Evolutionary conservation across 805 yeast species (phyloP).

Genomic region (Millerago galiae): DNA sequence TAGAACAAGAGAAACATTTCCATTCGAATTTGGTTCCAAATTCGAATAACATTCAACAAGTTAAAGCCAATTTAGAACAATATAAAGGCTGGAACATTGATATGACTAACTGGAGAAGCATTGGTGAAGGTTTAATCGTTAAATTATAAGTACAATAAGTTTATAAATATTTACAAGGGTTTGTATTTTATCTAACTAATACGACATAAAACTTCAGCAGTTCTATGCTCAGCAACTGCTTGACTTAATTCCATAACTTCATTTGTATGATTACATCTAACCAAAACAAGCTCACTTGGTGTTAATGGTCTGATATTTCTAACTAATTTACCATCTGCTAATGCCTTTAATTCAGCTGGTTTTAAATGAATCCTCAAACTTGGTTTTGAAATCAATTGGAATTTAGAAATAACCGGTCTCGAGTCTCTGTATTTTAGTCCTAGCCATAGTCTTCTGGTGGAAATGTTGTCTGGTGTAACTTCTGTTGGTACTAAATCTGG

Average conservation of each 20-base stretch:
- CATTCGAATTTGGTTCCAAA: conserved; percentile 6
- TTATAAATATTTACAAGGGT: conserved; percentile 1
- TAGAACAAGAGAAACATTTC: conserved; percentile 4
- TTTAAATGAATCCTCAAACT: conserved; percentile 65
- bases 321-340: conserved; percentile 71
- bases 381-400: conserved; percentile 78
- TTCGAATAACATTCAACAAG: conserved; percentile 36
- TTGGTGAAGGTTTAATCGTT: conserved; percentile 58
- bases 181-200: conserved; percentile 33
- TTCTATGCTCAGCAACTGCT: conserved; percentile 66
- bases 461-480: conserved; percentile 79
- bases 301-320: conserved; percentile 74
- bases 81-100: conserved; percentile 88
- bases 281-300: conserved; percentile 84
- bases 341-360: conserved; percentile 56
- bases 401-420: conserved; percentile 65
- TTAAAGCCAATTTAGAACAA: conserved; percentile 50
- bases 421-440: conserved; percentile 76
- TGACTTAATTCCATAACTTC: conserved; percentile 71
- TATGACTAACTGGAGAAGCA: conserved; percentile 75
- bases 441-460: conserved; percentile 86
- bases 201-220: conserved; percentile 81
- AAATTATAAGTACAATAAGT: conserved; percentile 29
- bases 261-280: conserved; percentile 41
- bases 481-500: conserved; percentile 76